Percentiles rank a stretch among this genome's conserved stretches.
These are phyloP conservation scores for Mucor velutinosus DNA, from an alignment of 371 early-diverging fungal genomes.

Conservation along the genomic window DNA sequence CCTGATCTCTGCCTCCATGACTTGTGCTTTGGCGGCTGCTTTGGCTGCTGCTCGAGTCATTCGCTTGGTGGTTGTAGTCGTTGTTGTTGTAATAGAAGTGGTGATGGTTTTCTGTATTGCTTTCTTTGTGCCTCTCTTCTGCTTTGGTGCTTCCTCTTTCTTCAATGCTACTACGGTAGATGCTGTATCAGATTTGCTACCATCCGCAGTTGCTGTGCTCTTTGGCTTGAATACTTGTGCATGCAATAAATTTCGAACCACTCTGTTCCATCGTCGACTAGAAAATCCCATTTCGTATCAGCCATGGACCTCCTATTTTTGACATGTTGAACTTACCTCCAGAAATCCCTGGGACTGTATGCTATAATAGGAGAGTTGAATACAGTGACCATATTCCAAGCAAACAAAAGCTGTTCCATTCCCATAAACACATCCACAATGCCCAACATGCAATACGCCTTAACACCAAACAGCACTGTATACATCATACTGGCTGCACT, in stretches of 20 bases:
- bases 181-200: background rate
- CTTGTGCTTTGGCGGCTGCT: background rate
- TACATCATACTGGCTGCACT: conserved; percentile 13
- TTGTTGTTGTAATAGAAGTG: background rate
- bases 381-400: conserved; percentile 23
- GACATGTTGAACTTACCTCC: conserved; percentile 28
- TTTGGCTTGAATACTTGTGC: conserved; percentile 14
- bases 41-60: background rate
- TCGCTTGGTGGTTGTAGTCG: background rate
- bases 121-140: background rate
- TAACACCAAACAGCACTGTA: conserved; percentile 28
- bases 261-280: conserved; percentile 45
- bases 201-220: background rate
- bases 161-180: background rate
- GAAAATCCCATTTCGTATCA: background rate
- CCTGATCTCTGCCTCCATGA: background rate
- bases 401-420: conserved; percentile 19
- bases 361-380: conserved; percentile 39
- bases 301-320: background rate
- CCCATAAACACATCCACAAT: conserved; percentile 29
- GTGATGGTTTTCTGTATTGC: background rate
- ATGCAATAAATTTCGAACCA: conserved; percentile 37
- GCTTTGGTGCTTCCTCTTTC: background rate
- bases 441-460: conserved; percentile 34
- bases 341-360: conserved; percentile 42